Conservation (phyloP, 1,284 basidiomycete species). For the Sporisorium graminicola region DNA sequence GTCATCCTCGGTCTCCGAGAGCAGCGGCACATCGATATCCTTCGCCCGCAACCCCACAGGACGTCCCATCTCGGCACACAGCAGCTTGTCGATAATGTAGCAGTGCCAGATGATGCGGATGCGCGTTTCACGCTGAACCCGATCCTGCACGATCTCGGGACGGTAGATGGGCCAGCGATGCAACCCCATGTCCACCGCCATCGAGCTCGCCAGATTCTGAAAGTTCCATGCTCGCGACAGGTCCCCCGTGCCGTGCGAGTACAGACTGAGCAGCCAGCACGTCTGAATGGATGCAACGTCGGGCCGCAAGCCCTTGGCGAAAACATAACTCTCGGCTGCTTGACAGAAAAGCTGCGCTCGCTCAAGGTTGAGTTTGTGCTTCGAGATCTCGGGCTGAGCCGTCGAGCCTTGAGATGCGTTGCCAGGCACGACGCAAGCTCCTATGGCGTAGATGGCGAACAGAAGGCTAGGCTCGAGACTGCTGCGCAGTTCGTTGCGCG, state of each 20-base stretch:
- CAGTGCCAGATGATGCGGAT: conserved; percentile 71
- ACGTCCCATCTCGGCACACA: conserved; percentile 71
- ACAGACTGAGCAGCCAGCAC: conserved; percentile 70
- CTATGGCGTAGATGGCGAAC: conserved; percentile 60
- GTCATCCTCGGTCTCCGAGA: conserved; percentile 70
- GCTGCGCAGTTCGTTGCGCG: conserved; percentile 44
- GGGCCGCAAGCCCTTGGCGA: conserved; percentile 52
- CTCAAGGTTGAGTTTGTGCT: conserved; percentile 37
- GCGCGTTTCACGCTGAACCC: conserved; percentile 67
- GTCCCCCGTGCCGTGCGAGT: conserved; percentile 71
- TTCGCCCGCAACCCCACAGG: conserved; percentile 70
- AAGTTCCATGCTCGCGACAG: conserved; percentile 70
- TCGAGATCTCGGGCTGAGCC: neutral
- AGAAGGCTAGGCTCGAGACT: conserved; percentile 52
- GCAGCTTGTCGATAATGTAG: conserved; percentile 71
- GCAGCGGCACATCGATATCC: conserved; percentile 70
- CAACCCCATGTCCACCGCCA: conserved; percentile 71
- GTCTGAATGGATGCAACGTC: conserved; percentile 67
- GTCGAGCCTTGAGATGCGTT: conserved; percentile 8
- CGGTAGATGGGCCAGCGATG: conserved; percentile 66
- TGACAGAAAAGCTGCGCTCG: conserved; percentile 45
- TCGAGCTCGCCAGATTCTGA: conserved; percentile 70
- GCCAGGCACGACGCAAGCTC: conserved; percentile 50
- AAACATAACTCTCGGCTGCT: conserved; percentile 53
- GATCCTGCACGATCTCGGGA: conserved; percentile 53